Percentiles rank a stretch among this genome's conserved stretches.
phyloP scores from a whole-genome alignment of 2,329 filamentous ascomycete species.

The Paecilomyces variotii region DNA sequence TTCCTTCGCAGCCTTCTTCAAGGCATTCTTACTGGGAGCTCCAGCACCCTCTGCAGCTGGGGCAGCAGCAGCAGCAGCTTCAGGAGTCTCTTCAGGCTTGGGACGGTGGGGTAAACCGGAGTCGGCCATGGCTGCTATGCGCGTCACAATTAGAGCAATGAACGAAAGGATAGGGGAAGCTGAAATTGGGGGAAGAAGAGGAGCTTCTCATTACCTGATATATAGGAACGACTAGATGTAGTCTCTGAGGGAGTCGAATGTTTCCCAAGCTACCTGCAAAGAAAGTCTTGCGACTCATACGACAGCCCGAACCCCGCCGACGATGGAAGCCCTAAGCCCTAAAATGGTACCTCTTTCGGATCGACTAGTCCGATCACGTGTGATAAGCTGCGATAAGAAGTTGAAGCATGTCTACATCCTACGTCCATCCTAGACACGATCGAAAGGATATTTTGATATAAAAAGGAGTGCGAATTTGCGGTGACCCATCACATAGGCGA shows the following conservation, averaged over 20 bases:
- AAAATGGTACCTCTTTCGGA: constrained; percentile 17
- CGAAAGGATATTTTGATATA: no score
- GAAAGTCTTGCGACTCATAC: constrained; percentile 1
- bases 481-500: not conserved
- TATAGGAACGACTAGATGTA: not conserved
- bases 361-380: not conserved
- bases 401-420: not conserved
- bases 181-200: not conserved
- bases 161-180: not conserved
- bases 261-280: constrained; percentile 2
- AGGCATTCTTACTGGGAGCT: constrained; percentile 64
- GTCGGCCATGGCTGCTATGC: constrained; percentile 26
- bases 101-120: constrained; percentile 32
- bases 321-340: constrained; percentile 24
- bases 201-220: not conserved
- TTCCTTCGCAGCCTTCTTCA: constrained; percentile 83
- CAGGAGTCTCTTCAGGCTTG: constrained; percentile 28
- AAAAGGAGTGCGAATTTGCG: no score
- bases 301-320: constrained; percentile 23
- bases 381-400: not conserved
- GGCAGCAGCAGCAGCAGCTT: constrained; percentile 14
- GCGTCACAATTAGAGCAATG: not conserved
- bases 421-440: no score
- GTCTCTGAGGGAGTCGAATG: not conserved
- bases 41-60: constrained; percentile 35